Base-by-base conservation (phyloP, 352 stramenopile genomes). In the Globisporangium cystogenes region DNA sequence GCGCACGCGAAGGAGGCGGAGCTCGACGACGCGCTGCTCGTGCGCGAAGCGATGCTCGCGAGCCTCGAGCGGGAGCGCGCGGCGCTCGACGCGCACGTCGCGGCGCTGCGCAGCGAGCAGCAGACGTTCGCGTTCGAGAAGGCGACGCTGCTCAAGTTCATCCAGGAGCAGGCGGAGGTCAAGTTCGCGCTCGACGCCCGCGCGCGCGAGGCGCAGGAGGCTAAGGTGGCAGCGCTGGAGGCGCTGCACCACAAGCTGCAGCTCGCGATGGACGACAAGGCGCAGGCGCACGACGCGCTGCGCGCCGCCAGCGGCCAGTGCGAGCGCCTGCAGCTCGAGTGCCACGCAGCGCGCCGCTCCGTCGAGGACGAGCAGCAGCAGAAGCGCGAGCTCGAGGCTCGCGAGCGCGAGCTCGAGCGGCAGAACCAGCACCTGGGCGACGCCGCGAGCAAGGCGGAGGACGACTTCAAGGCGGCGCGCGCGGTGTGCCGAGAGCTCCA, bases 91-190 rank as follows among this genome's bases (percentile, higher is more conserved):
- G 71, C 83, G 8, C 57, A 79, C n/a, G 53, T 89, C 27, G 69
- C 66, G 3, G 53, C 60, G 18, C 41, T 67, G 20, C 54, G 70
- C 10, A 74, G 62, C 20, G 72, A 86, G 16, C 64, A 63, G 23
- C 75, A 87, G 53, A 88, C 72, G 16, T 64, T 68, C 15, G 74
- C 72, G 15, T 85, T 78, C 27, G 82, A 92, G 57, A 89, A 90
- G 44, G 67, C 78, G 3, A 86, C 72, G 29, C 55, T 92, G 35
- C 65, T 92, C 51, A 82, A 83, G 46, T 90, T 78, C 48, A 85
- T 90, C 23, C 81, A 90, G 20, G 74, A 88, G 31, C 78, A 90
- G 53, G 79, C 78, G 1, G 76, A 89, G 52, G 59, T 64, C 42
- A 90, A 89, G 43, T 82, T 89, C n/a, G n/a, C n/a, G n/a, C n/a